phyloP scores from a whole-genome alignment of 2,329 filamentous ascomycete species.

The Aspergillus ruber region DNA sequence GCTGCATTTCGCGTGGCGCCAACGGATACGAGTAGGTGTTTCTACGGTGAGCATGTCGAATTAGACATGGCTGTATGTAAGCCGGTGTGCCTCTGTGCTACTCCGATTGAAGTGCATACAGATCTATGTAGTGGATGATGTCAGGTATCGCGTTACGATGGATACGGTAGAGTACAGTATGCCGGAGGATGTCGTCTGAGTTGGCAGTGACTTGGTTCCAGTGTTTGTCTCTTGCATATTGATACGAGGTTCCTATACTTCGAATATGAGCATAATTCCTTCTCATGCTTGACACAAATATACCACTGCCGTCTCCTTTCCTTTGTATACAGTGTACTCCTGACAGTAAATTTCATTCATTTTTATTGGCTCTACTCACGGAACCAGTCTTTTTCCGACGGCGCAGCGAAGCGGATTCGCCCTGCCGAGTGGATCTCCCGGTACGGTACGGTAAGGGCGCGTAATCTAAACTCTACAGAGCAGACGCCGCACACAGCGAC shows the following conservation, averaged over 20 bases:
- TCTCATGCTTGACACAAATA: too few relatives aligned
- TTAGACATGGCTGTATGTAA: too few relatives aligned
- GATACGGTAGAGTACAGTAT: background rate
- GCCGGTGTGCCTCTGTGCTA: too few relatives aligned
- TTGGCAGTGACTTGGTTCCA: background rate
- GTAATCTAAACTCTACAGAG: background rate
- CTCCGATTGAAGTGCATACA: background rate
- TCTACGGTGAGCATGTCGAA: background rate
- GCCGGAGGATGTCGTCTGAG: background rate
- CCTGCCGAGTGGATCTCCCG: background rate
- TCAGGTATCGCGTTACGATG: background rate
- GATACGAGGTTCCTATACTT: too few relatives aligned
- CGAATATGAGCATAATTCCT: too few relatives aligned
- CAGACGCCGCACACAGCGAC: background rate
- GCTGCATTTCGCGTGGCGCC: too few relatives aligned
- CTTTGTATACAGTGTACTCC: too few relatives aligned
- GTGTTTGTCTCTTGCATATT: too few relatives aligned
- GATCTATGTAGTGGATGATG: conserved; percentile 2
- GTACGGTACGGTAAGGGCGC: background rate
- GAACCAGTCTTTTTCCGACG: conserved; percentile 11
- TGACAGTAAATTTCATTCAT: background rate
- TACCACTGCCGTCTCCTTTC: background rate
- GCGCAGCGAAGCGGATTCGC: conserved; percentile 3
- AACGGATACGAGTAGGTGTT: too few relatives aligned
- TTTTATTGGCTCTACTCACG: conserved; percentile 8